Percentiles rank a stretch among this genome's conserved stretches.
Evolutionary conservation across 192 early-diverging fungal genomes (phyloP).

Genomic region (Podila clonocystis): DNA sequence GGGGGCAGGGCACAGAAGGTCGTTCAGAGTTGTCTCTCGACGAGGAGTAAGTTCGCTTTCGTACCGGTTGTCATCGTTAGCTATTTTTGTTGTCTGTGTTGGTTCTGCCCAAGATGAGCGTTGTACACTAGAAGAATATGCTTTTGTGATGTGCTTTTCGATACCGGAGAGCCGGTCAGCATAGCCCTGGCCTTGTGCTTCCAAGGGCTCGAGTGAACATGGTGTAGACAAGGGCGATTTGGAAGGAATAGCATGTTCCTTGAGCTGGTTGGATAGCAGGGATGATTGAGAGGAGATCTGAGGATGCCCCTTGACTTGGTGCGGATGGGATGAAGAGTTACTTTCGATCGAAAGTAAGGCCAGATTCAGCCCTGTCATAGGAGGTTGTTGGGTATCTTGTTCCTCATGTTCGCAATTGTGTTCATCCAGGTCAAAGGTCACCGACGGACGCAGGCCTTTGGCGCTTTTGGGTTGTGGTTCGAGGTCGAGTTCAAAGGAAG

Average conservation of each 20-base stretch:
- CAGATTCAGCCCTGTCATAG: background rate
- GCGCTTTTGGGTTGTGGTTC: conserved; percentile 4
- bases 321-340: background rate
- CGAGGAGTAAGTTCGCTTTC: background rate
- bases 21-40: conserved; percentile 25
- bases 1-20: conserved; percentile 5
- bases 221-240: too few species aligned
- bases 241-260: too few species aligned
- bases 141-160: background rate
- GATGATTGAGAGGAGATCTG: background rate
- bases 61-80: too few species aligned
- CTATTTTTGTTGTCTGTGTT: background rate
- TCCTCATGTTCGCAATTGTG: background rate
- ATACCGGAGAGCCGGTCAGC: background rate
- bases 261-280: too few species aligned
- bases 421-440: conserved; percentile 27
- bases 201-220: background rate
- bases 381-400: background rate
- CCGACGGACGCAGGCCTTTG: conserved; percentile 25
- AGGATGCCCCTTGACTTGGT: background rate
- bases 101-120: background rate
- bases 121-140: background rate
- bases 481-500: background rate
- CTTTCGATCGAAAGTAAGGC: background rate
- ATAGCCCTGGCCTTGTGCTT: background rate